phyloP scores from a whole-genome alignment of 164 flowering plant genomes.

The Tetrastigma voinierianum region DNA sequence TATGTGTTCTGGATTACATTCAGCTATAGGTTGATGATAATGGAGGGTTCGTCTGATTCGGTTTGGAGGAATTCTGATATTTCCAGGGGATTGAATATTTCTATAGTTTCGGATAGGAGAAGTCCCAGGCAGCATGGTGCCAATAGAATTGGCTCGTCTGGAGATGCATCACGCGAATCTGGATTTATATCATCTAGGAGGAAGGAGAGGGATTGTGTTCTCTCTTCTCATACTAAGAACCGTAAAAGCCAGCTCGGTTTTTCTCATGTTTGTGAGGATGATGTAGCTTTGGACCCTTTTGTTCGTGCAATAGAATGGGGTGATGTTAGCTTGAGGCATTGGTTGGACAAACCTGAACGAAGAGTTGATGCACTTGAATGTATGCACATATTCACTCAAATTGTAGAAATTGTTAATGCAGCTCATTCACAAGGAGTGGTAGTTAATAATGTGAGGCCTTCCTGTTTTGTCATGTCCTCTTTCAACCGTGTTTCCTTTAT shows the following conservation, averaged over 20 bases:
- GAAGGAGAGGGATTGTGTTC: conserved; percentile 27
- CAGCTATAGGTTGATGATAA: conserved; percentile 41
- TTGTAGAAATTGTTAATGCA: conserved; percentile 72
- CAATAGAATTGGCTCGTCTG: conserved; percentile 30
- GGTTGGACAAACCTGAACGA: conserved; percentile 84
- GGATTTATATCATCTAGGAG: conserved; percentile 9
- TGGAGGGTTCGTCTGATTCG: conserved; percentile 79
- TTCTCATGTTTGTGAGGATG: conserved; percentile 46
- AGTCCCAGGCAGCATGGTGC: conserved; percentile 31
- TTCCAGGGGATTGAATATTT: conserved; percentile 58
- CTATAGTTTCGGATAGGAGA: conserved; percentile 38
- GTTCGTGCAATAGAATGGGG: conserved; percentile 38
- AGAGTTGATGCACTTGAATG: conserved; percentile 71
- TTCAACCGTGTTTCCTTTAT: conserved; percentile 86
- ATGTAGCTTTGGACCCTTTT: conserved; percentile 23
- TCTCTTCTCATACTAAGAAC: conserved; percentile 26
- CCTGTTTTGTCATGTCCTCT: conserved; percentile 92
- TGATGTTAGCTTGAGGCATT: conserved; percentile 86
- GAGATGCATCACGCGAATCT: conserved; percentile 34
- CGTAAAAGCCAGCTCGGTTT: conserved; percentile 40
- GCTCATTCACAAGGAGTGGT: conserved; percentile 89
- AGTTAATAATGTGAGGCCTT: conserved; percentile 89
- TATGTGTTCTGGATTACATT: conserved; percentile 23
- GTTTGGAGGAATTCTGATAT: conserved; percentile 53
- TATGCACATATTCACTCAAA: conserved; percentile 85